Evolutionary conservation across 306 rosid species (phyloP).

Genomic region (Fragaria vesca): DNA sequence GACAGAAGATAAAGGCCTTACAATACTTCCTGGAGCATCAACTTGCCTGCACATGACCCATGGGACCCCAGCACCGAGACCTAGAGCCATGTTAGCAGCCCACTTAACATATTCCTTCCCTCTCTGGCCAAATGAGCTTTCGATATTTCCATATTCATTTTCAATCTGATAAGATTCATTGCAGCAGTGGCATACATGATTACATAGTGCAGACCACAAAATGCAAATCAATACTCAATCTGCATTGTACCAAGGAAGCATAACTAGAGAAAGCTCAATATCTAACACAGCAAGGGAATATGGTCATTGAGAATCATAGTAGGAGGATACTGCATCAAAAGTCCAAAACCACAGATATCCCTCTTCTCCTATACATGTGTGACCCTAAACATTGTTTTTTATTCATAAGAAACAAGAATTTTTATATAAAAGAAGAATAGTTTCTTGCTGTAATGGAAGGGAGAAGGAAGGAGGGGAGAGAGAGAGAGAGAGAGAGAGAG

Average conservation of each 20-base stretch:
- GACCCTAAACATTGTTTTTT: background rate
- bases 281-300: conserved; percentile 6
- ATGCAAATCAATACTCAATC: conserved; percentile 12
- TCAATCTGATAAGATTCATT: conserved; percentile 65
- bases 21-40: conserved; percentile 84
- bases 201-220: conserved; percentile 28
- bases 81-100: conserved; percentile 91
- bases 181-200: conserved; percentile 22
- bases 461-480: background rate
- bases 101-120: conserved; percentile 89
- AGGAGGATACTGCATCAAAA: conserved; percentile 2
- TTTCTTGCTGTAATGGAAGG: background rate
- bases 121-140: conserved; percentile 62
- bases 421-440: background rate
- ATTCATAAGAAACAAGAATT: background rate
- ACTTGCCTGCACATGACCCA: conserved; percentile 98
- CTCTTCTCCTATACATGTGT: conserved; percentile 13
- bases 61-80: conserved; percentile 92
- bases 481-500: background rate
- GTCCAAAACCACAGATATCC: background rate
- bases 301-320: conserved; percentile 6
- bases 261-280: conserved; percentile 8
- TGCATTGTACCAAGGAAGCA: conserved; percentile 16
- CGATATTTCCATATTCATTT: conserved; percentile 94
- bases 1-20: conserved; percentile 35